phyloP scores from a whole-genome alignment of 257 asterid species.

The Pogostemon cablin region DNA sequence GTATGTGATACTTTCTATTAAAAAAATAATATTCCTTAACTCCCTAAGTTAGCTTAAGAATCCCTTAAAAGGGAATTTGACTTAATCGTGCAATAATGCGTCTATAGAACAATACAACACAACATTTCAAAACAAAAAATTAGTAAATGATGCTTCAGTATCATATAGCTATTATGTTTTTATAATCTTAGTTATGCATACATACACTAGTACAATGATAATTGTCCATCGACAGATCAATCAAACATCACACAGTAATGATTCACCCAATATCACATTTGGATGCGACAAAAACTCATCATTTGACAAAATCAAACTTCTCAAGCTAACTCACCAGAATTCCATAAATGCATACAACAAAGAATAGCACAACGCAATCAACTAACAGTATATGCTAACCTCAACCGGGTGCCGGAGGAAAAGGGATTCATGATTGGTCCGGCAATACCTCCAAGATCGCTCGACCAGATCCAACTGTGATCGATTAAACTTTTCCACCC shows the following conservation, averaged over 20 bases:
- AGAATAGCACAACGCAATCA: constrained; percentile 23
- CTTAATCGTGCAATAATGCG: not conserved
- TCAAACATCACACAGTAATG: constrained; percentile 5
- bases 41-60: constrained; percentile 3
- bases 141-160: not conserved
- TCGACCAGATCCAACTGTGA: constrained; percentile 64
- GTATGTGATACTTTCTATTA: not conserved
- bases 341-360: constrained; percentile 17
- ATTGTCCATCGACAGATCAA: constrained; percentile 9
- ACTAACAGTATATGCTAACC: constrained; percentile 44
- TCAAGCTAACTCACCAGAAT: constrained; percentile 27
- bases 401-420: constrained; percentile 86
- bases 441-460: constrained; percentile 55
- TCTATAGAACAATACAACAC: no score
- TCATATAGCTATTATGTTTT: constrained; percentile 7
- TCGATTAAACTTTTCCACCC: constrained; percentile 19
- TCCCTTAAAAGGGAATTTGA: not conserved
- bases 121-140: no score
- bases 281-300: constrained; percentile 17
- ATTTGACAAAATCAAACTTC: constrained; percentile 19
- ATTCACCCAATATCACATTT: constrained; percentile 19
- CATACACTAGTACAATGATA: not conserved
- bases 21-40: not conserved
- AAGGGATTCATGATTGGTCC: constrained; percentile 87
- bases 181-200: constrained; percentile 5